Percentiles rank a stretch among this genome's conserved stretches.
Evolutionary conservation across 2,329 filamentous ascomycete species (phyloP).

Genomic region (Gliomastix tumulicola): DNA sequence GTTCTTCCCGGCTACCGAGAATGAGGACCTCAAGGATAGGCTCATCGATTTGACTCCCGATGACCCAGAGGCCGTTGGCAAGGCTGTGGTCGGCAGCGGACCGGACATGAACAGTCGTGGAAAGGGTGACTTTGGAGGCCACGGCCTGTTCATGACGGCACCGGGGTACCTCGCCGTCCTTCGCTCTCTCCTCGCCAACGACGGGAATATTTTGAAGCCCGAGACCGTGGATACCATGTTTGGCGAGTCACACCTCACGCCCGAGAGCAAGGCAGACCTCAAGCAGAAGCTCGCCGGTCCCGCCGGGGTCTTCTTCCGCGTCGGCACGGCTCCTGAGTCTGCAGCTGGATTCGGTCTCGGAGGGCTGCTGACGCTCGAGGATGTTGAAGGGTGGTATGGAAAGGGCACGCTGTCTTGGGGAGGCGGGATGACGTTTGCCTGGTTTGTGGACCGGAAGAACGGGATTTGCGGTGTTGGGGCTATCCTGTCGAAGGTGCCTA

Average conservation of each 20-base stretch:
- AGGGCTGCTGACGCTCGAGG: constrained; percentile 30
- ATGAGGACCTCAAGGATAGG: constrained; percentile 23
- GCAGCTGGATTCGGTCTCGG: constrained; percentile 31
- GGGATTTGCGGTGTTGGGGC: constrained; percentile 33
- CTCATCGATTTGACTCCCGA: constrained; percentile 28
- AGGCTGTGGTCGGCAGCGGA: constrained; percentile 21
- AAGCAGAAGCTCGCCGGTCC: constrained; percentile 19
- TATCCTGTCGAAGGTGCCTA: constrained; percentile 27
- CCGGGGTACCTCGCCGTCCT: constrained; percentile 35
- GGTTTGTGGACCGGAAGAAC: constrained; percentile 43
- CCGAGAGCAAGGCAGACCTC: constrained; percentile 15
- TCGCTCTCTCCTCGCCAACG: constrained; percentile 37
- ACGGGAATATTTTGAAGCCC: constrained; percentile 36
- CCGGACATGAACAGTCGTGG: constrained; percentile 22
- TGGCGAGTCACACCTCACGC: constrained; percentile 33
- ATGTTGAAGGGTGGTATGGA: constrained; percentile 34
- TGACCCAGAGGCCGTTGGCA: constrained; percentile 25
- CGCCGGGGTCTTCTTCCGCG: constrained; percentile 23
- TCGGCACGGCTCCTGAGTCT: constrained; percentile 21
- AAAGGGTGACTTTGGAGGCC: constrained; percentile 34
- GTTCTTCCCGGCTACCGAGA: constrained; percentile 27
- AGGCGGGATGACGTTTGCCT: constrained; percentile 34
- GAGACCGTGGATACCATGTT: constrained; percentile 37
- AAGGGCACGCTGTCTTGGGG: constrained; percentile 35
- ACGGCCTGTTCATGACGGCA: constrained; percentile 29